Evolutionary conservation across 441 rosid species (phyloP).

Genomic region (Heliophila coronopifolia): DNA sequence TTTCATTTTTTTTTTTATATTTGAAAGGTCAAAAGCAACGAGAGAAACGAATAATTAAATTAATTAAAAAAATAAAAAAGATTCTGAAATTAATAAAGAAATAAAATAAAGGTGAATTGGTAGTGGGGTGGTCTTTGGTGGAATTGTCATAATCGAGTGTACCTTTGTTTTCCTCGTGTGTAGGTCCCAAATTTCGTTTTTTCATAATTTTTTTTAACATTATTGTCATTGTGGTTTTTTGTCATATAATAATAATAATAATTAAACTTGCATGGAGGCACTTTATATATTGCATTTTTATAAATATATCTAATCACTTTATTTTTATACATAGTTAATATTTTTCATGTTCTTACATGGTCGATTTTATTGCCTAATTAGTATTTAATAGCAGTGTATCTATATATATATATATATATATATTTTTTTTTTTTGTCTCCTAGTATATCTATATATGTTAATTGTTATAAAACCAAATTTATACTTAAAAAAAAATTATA

Average conservation of each 20-base stretch:
- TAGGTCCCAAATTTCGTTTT: slow-evolving; percentile 30
- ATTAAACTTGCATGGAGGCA: too few relatives aligned
- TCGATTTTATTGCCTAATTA: too few relatives aligned
- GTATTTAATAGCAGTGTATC: too few relatives aligned
- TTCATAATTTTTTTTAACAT: slow-evolving; percentile 5
- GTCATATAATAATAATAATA: neutral
- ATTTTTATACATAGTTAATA: too few relatives aligned
- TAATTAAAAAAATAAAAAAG: slow-evolving; percentile 26
- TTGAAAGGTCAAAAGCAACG: slow-evolving; percentile 30
- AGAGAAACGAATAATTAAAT: slow-evolving; percentile 20
- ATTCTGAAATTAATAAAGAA: slow-evolving; percentile 21
- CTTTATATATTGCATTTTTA: too few relatives aligned
- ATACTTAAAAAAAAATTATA: too few relatives aligned
- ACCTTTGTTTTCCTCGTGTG: slow-evolving; percentile 49
- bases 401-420: too few relatives aligned
- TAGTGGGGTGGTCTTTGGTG: slow-evolving; percentile 55
- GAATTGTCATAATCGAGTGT: slow-evolving; percentile 61
- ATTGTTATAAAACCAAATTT: too few relatives aligned
- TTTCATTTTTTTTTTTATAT: slow-evolving; percentile 5
- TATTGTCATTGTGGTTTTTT: slow-evolving; percentile 12
- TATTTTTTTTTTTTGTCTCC: too few relatives aligned
- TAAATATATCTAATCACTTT: too few relatives aligned
- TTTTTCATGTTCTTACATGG: too few relatives aligned
- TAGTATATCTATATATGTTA: too few relatives aligned
- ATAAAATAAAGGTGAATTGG: slow-evolving; percentile 27